phyloP scores from a whole-genome alignment of 2,329 filamentous ascomycete species.

The Aspergillus viridinutans region DNA sequence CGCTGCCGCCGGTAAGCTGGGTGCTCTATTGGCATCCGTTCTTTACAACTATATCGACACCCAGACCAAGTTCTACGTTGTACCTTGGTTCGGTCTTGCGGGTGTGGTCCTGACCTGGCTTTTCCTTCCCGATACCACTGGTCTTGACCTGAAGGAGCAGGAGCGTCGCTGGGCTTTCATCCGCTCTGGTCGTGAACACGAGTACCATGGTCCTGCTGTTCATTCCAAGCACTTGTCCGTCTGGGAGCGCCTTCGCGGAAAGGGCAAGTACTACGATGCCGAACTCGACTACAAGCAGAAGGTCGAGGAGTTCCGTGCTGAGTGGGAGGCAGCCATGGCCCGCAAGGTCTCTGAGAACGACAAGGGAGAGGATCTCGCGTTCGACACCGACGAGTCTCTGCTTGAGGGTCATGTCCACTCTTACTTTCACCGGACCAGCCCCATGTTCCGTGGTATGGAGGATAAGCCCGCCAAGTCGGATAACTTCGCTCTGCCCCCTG shows the following conservation, averaged over 20 bases:
- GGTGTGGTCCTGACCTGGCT: constrained; percentile 78
- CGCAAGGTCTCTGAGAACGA: constrained; percentile 50
- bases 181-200: constrained; percentile 66
- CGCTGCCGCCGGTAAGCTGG: constrained; percentile 84
- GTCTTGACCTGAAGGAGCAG: constrained; percentile 94
- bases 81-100: constrained; percentile 89
- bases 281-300: constrained; percentile 77
- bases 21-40: constrained; percentile 79
- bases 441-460: constrained; percentile 40
- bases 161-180: constrained; percentile 91
- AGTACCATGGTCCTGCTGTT: constrained; percentile 91
- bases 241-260: constrained; percentile 78
- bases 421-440: constrained; percentile 52
- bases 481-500: constrained; percentile 32
- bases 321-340: constrained; percentile 50
- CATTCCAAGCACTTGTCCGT: constrained; percentile 83
- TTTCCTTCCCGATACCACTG: constrained; percentile 95
- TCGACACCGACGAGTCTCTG: constrained; percentile 43
- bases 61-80: constrained; percentile 81
- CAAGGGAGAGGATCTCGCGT: constrained; percentile 25
- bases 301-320: constrained; percentile 72
- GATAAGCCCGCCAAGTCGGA: constrained; percentile 31
- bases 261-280: constrained; percentile 78
- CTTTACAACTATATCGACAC: constrained; percentile 93
- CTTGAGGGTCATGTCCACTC: constrained; percentile 48